Evolutionary conservation across 2,329 filamentous ascomycete species (phyloP).

Genomic region (Tympanopsis confertula): DNA sequence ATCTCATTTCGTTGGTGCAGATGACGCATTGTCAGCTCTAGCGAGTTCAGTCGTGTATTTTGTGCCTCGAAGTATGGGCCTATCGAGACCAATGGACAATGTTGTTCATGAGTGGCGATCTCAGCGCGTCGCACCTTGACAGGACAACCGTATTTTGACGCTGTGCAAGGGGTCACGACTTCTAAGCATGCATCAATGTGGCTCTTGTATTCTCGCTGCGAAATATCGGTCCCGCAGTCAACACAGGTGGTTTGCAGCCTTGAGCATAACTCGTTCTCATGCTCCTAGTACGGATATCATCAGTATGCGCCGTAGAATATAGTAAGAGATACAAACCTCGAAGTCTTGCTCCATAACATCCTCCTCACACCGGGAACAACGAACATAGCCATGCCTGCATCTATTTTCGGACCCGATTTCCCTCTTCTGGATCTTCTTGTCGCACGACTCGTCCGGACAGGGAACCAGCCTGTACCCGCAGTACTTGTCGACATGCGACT

Average conservation of each 20-base stretch:
- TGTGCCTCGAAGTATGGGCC: constrained; percentile 28
- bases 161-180: constrained; percentile 20
- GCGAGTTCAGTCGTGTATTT: constrained; percentile 24
- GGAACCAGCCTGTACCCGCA: constrained; percentile 41
- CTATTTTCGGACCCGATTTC: constrained; percentile 28
- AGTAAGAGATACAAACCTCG: constrained; percentile 21
- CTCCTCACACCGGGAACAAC: constrained; percentile 37
- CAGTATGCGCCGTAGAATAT: constrained; percentile 11
- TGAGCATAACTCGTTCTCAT: not conserved
- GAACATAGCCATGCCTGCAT: constrained; percentile 39
- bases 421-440: constrained; percentile 38
- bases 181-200: constrained; percentile 23
- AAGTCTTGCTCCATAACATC: constrained; percentile 40
- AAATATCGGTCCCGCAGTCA: not conserved
- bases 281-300: not conserved
- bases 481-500: constrained; percentile 48
- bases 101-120: constrained; percentile 26
- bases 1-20: constrained; percentile 31
- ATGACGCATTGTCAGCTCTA: constrained; percentile 28
- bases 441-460: constrained; percentile 36
- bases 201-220: constrained; percentile 13
- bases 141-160: constrained; percentile 27
- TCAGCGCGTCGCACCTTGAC: constrained; percentile 21
- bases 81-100: constrained; percentile 36
- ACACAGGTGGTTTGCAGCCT: not conserved